These are phyloP conservation scores for Solanum clarkiae DNA, from an alignment of 257 asterid species.

Conservation along the genomic window DNA sequence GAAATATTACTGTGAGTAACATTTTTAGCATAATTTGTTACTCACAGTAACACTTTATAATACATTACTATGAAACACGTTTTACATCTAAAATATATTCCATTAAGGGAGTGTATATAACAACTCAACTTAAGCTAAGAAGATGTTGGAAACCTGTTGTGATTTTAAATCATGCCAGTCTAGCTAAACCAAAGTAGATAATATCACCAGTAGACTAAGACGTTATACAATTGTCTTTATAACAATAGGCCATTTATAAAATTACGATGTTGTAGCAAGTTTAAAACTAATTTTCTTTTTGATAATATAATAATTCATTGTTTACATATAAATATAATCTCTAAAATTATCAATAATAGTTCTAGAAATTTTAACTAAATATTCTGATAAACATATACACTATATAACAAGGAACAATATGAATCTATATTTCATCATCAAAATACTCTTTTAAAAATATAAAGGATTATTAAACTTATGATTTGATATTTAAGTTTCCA, in stretches of 20 bases:
- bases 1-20: no score
- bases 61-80: no score
- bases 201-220: rapidly evolving
- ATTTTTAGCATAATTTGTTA: no score
- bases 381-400: no score
- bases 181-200: no score
- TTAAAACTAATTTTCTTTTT: not conserved
- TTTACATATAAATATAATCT: not conserved
- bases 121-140: no score
- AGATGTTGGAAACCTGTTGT: no score
- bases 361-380: not conserved
- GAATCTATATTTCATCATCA: not conserved
- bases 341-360: not conserved
- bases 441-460: not conserved
- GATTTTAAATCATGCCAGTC: no score
- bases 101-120: no score
- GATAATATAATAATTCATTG: not conserved
- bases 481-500: not conserved
- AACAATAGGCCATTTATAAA: not conserved
- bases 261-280: not conserved
- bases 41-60: no score
- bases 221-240: not conserved
- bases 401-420: not conserved
- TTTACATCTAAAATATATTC: no score
- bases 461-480: no score